A percentile compares a stretch with the other conserved stretches of the same genome.
These are phyloP conservation scores for Odonthalia washingtoniensis DNA, from an alignment of 31 red algal species.

Conservation along the genomic window DNA sequence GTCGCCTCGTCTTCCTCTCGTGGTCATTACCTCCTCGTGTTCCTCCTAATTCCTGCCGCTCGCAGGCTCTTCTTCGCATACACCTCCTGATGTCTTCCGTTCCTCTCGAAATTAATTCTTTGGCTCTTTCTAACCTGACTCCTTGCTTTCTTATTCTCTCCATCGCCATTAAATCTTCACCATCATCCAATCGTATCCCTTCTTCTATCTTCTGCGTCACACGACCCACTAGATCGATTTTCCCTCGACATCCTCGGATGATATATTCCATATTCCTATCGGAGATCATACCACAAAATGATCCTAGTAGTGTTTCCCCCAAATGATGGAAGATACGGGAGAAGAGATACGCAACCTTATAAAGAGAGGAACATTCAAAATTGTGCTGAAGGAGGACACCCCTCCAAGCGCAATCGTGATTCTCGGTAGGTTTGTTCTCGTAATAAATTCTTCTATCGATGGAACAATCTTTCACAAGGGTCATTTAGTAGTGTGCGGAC, in stretches of 20 bases:
- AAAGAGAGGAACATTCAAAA: conserved; percentile 29
- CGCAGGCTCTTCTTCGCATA: too few species aligned
- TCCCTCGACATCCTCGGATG: not conserved
- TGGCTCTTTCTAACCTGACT: too few species aligned
- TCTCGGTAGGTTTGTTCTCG: conserved; percentile 31
- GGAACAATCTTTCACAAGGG: not conserved
- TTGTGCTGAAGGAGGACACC: conserved; percentile 44
- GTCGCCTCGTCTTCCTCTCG: too few species aligned
- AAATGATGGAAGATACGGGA: conserved; percentile 36
- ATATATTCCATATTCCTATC: conserved; percentile 40
- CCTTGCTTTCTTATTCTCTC: too few species aligned
- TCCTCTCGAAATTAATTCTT: too few species aligned
- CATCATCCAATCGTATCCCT: too few species aligned
- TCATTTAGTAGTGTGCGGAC: conserved; percentile 2
- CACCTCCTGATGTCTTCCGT: too few species aligned
- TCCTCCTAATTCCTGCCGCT: too few species aligned
- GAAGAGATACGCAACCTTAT: conserved; percentile 30
- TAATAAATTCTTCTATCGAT: conserved; percentile 51
- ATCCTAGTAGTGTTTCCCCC: conserved; percentile 1
- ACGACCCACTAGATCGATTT: too few species aligned
- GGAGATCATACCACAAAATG: conserved; percentile 34
- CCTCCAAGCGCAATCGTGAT: conserved; percentile 47
- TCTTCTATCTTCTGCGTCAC: too few species aligned
- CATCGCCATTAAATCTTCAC: too few species aligned
- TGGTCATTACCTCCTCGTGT: too few species aligned